Evolutionary conservation across 139 green algal species (phyloP), one percentile per base, ranked within the genome.

Genomic region (Diplosphaera chodatii): DNA sequence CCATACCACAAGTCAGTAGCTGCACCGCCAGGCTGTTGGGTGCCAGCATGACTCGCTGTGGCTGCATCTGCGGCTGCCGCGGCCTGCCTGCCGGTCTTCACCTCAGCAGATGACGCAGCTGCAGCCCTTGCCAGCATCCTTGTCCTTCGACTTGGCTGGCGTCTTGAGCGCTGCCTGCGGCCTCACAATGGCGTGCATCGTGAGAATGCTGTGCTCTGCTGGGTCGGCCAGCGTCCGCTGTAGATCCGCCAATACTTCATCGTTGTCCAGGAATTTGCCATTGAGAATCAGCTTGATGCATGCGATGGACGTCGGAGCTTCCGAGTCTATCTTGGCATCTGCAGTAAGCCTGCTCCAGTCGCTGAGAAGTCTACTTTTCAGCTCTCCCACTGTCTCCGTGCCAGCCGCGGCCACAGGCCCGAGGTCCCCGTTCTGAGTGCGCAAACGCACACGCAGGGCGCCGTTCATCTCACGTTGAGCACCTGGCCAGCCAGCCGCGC

Each of bases 71-170:
- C n/a, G n/a, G n/a, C n/a, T n/a, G n/a, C n/a, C n/a, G n/a, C n/a
- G n/a, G n/a, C n/a, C n/a, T n/a, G n/a, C n/a, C n/a, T n/a, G n/a
- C n/a, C n/a, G n/a, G n/a, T n/a, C n/a, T n/a, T n/a, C n/a, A n/a
- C 37, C 6, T 48, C 18, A 59, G 48, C 48, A 59, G 18, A 59
- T 59, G 48, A 59, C 48, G 48, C 48, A 59, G 48, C 48, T 59
- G 48, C 48, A 59, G 16, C 48, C 48, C 48, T 59, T 59, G 48
- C 13, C 48, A 18, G 16, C 48, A 23, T 59, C 48, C 48, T 59
- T 59, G 48, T 59, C 48, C 48, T 59, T 59, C 16, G 48, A 59
- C 48, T 59, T 59, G 48, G 48, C 48, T 59, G 48, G 48, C 48
- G 48, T 18, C 48, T 59, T 59, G 13, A 59, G 48, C 48, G 48